Conservation (phyloP, 192 early-diverging fungal genomes). For the Rhizophagus prolifer region DNA sequence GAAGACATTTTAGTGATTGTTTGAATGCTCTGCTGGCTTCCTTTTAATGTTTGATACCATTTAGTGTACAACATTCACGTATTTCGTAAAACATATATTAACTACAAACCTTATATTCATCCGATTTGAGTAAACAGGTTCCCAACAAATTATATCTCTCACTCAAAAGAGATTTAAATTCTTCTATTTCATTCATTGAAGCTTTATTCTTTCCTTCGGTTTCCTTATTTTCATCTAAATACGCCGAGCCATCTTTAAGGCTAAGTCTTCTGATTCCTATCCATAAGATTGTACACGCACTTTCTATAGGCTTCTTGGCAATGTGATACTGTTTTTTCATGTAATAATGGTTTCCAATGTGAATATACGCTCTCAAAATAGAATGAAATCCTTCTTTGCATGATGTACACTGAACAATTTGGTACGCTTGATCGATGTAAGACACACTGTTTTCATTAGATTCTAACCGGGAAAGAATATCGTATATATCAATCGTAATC, state of each 20-base stretch:
- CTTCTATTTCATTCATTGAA: slow-evolving; percentile 4
- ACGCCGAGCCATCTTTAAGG: no score
- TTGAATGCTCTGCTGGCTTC: slow-evolving; percentile 1
- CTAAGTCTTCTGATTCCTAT: no score
- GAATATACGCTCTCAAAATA: slow-evolving; percentile 54
- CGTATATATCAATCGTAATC: slow-evolving; percentile 33
- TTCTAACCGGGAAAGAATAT: slow-evolving; percentile 31
- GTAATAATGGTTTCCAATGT: slow-evolving; percentile 44
- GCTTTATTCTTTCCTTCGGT: neutral
- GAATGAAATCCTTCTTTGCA: slow-evolving; percentile 47
- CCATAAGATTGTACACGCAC: slow-evolving; percentile 39
- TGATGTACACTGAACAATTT: slow-evolving; percentile 28
- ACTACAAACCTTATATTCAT: slow-evolving; percentile 35
- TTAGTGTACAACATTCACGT: neutral
- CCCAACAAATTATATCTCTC: slow-evolving; percentile 52
- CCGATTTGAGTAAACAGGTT: slow-evolving; percentile 34
- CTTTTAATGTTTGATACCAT: neutral
- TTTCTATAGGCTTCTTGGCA: slow-evolving; percentile 42
- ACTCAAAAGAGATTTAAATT: slow-evolving; percentile 35
- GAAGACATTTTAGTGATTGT: slow-evolving; percentile 12
- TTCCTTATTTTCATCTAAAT: slow-evolving; percentile 6
- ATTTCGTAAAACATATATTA: neutral
- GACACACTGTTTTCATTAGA: slow-evolving; percentile 21
- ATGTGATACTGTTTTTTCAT: slow-evolving; percentile 29
- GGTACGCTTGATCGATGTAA: slow-evolving; percentile 35